Base-by-base conservation (phyloP, 192 early-diverging fungal genomes). In the Physocladia obscura region DNA sequence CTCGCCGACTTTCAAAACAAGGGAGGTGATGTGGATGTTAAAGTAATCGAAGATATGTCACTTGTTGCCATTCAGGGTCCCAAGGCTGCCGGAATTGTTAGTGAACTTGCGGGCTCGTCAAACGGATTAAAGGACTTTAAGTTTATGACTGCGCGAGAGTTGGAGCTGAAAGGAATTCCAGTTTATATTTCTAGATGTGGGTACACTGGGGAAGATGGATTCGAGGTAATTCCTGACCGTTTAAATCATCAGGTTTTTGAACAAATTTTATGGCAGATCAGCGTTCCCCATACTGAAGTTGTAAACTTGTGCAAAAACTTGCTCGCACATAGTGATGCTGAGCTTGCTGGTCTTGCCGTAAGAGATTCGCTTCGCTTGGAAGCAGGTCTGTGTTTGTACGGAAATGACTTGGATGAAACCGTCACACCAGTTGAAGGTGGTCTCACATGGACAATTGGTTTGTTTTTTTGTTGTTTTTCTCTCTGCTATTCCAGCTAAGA, bases 121-220 rank as follows among this genome's bases (percentile, higher is more conserved):
- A 68, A 68, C 67, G 69, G 81, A 58, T 77, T 97, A 47, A 76
- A 73, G 21, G 84, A 91, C 71, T 90, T 98, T 73, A 78, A 82
- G 34, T 99, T 99, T 75, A 99, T 99, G 97, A 89, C 87, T 24
- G 88, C 87, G 11, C 79, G 84, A 39, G 68, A 80, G 52, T 74
- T 96, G 64, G 83, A 87, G 6, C 80, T 98, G 56, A 84, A 82
- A 50, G 94, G 92, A 48, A 82, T 92, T 48, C 83, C 82, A 1
- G 89, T 89, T 70, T 93, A 96, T 67, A 88, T 99, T 38, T 92
- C 97, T 21, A 89, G 97, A 29, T 96, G 92, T 30, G 97, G 97
- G 13, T 99, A 99, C 83, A 99, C 97, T 62, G 97, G 97, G 62
- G 97, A 99, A 79, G 97, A 99, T 80, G 97, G 97, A 13, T 98